Percentiles rank a stretch among this genome's conserved stretches.
Conservation (phyloP, 2,329 filamentous ascomycete genomes). For the Colletotrichum higginsianum region DNA sequence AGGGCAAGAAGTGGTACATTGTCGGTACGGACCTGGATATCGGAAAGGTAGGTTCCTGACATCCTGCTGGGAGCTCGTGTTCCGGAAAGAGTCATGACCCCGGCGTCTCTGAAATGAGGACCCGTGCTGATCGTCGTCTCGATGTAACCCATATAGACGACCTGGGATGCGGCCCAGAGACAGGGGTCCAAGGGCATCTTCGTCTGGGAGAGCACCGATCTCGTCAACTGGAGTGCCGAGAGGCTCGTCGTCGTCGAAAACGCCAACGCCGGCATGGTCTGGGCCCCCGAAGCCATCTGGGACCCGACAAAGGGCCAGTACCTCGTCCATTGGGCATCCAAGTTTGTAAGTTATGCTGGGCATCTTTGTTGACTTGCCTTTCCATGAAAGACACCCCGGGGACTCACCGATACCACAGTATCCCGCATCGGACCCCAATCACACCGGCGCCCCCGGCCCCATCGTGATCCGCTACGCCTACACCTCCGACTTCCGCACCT, state of each 20-base stretch:
- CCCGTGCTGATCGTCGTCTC: conserved; percentile 19
- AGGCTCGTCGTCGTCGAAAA: conserved; percentile 66
- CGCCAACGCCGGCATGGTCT: conserved; percentile 70
- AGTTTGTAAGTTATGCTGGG: conserved; percentile 54
- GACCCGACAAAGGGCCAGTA: conserved; percentile 52
- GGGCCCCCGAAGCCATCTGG: conserved; percentile 60
- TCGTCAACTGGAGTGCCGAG: conserved; percentile 65
- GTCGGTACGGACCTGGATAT: conserved; percentile 70
- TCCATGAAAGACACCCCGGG: background rate
- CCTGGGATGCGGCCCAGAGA: conserved; percentile 66
- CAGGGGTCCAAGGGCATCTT: conserved; percentile 67
- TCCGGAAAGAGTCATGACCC: background rate
- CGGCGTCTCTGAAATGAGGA: background rate
- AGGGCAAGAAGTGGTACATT: conserved; percentile 68
- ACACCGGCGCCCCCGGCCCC: conserved; percentile 62
- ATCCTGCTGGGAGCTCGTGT: background rate
- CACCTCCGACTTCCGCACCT: conserved; percentile 69
- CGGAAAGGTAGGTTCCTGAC: conserved; percentile 51
- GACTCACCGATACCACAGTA: conserved; percentile 54
- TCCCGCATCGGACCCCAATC: conserved; percentile 59
- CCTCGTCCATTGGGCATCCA: conserved; percentile 63
- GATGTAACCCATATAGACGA: conserved; percentile 54
- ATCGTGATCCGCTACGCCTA: conserved; percentile 68
- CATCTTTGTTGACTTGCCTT: background rate
- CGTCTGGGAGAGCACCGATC: conserved; percentile 68